Conservation (phyloP, 805 yeast species). For the Sporopachydermia lactativora region DNA sequence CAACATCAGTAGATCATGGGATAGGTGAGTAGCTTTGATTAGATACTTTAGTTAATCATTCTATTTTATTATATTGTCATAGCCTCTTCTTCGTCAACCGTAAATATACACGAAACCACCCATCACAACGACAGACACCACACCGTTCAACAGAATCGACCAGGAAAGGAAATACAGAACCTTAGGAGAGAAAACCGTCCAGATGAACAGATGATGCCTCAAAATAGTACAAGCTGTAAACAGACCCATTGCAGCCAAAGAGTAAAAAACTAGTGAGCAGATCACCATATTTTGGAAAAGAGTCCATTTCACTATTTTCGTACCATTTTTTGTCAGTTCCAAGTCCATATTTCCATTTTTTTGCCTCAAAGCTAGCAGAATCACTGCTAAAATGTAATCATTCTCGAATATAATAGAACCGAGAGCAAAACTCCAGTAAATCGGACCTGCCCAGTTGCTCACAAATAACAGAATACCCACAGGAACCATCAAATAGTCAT, state of each 20-base stretch:
- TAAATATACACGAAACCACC: neutral
- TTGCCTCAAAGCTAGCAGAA: conserved; percentile 2
- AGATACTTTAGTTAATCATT: too few species aligned
- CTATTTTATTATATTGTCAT: too few species aligned
- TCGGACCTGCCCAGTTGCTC: conserved; percentile 77
- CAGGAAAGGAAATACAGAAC: conserved; percentile 69
- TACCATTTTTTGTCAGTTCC: conserved; percentile 10
- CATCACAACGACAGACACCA: neutral
- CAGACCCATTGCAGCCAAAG: conserved; percentile 42
- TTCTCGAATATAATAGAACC: conserved; percentile 27
- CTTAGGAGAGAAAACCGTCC: conserved; percentile 97
- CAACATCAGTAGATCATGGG: too few species aligned
- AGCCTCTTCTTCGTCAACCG: too few species aligned
- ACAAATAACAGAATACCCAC: conserved; percentile 72
- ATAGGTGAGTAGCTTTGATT: too few species aligned
- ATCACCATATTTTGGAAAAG: conserved; percentile 24
- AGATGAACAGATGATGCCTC: conserved; percentile 79
- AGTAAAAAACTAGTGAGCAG: conserved; percentile 35
- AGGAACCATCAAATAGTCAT: conserved; percentile 47
- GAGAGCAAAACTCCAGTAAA: conserved; percentile 58
- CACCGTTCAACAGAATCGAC: conserved; percentile 22
- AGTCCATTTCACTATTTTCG: conserved; percentile 18
- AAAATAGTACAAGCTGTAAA: conserved; percentile 57
- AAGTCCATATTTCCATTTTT: conserved; percentile 9
- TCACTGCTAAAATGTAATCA: conserved; percentile 10